Conservation (phyloP, 1,139 yeast genomes). For the Nematodospora anomalae region DNA sequence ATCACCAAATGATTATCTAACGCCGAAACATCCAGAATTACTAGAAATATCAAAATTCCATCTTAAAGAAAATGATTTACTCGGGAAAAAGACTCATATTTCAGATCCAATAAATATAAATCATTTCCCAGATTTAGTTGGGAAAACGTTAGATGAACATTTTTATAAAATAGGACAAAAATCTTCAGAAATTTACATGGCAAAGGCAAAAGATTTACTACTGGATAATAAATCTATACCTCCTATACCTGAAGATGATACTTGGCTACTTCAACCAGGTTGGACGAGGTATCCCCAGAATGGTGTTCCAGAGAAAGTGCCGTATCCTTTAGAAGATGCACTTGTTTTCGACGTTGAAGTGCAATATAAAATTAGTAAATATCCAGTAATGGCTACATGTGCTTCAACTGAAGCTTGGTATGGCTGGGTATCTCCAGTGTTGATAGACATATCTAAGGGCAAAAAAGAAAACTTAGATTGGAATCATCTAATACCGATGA, state of each 20-base stretch:
- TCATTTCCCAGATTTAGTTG: conserved; percentile 66
- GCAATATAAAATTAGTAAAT: conserved; percentile 69
- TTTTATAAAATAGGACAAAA: conserved; percentile 68
- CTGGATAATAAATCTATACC: conserved; percentile 35
- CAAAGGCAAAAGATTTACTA: conserved; percentile 43
- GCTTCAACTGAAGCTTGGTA: conserved; percentile 84
- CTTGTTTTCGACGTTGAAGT: conserved; percentile 91
- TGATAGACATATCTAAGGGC: conserved; percentile 48
- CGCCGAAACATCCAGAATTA: conserved; percentile 35
- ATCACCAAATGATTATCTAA: conserved; percentile 23
- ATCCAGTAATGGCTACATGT: conserved; percentile 83
- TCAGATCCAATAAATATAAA: conserved; percentile 60
- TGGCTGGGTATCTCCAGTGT: conserved; percentile 89
- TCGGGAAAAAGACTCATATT: conserved; percentile 76
- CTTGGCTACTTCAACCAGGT: conserved; percentile 65
- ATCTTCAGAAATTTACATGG: conserved; percentile 61
- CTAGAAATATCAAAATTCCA: conserved; percentile 62
- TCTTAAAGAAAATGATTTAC: conserved; percentile 60
- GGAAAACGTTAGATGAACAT: conserved; percentile 77
- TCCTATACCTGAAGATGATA: conserved; percentile 35
- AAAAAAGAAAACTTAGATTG: conserved; percentile 29
- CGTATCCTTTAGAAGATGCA: conserved; percentile 63
- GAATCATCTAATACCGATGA: conserved; percentile 76
- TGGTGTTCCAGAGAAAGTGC: conserved; percentile 55
- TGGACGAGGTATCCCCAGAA: conserved; percentile 77